Base-by-base conservation (phyloP, 305 asterid genomes). In the Andrographis paniculata region DNA sequence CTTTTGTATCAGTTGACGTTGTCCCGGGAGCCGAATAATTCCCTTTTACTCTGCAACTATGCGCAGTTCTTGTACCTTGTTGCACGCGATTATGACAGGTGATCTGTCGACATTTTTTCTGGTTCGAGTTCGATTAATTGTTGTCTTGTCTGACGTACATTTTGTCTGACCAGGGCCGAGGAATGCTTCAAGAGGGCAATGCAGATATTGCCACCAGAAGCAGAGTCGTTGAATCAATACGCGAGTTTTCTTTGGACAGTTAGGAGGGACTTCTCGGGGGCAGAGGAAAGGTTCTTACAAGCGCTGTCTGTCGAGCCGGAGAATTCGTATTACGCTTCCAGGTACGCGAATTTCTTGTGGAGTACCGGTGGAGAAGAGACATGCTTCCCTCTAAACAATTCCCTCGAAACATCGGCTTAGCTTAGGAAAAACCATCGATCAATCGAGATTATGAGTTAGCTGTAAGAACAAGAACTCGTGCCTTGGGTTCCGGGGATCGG, bases 281-380 rank as follows among this genome's bases (percentile, higher is more conserved):
- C 97, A 0, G 97, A 89, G 69, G 86, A 89, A 41, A 65, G 52
- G 56, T 89, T 62, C 51, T 21, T 77, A 16, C 87, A 79, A 59
- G 86, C 93, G 2, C 14, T 78, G 44, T 56, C 71, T 5, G 59
- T 65, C 15, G 94, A 79, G 48, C 91, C 93, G 2, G 56, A 62
- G 5, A 82, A 76, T 50, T 14, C 78, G 22, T 64, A 70, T 17
- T 64, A 67, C 19, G 78, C 83, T 22, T 74, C 84, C 1, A 62
- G 62, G 37, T 85, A 89, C n/a, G 87, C 94, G 2, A 55, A 64
- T 59, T 85, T 89, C 85, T 63, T 88, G 65, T 88, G 97, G 97
- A 76, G 51, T 64, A 84, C 89, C 7, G 93, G 97, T 4, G 93
- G 84, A n/a, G 93, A 82, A 35, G 97, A 76, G 11, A 84, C 95